phyloP scores from a whole-genome alignment of 768 basidiomycete genomes.

The Hemileccinum rubropunctum region DNA sequence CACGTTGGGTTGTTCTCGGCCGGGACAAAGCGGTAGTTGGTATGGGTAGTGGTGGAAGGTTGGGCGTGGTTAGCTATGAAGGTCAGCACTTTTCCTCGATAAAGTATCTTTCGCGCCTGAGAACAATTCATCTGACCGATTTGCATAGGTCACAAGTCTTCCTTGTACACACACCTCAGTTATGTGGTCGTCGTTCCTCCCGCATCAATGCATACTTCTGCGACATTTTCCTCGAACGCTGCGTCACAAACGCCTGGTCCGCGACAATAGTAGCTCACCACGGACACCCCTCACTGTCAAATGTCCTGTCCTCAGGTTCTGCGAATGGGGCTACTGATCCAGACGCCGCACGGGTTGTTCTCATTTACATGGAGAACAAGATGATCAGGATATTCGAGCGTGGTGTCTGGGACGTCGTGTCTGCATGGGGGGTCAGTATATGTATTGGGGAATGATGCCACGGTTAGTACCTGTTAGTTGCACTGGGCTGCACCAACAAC shows the following conservation, averaged over 20 bases:
- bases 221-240: conserved; percentile 43
- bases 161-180: conserved; percentile 72
- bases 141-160: conserved; percentile 51
- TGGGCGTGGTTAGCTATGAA: conserved; percentile 63
- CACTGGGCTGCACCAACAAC: background rate
- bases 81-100: conserved; percentile 43
- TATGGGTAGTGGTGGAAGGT: no score
- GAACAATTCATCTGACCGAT: background rate
- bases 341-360: conserved; percentile 75
- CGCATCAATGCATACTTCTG: conserved; percentile 63
- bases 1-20: conserved; percentile 78
- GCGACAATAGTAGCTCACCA: conserved; percentile 24
- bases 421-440: conserved; percentile 80
- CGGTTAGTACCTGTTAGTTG: conserved; percentile 44
- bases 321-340: conserved; percentile 40
- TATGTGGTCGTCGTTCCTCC: conserved; percentile 91
- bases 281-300: conserved; percentile 11
- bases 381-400: conserved; percentile 78
- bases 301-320: conserved; percentile 26
- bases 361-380: conserved; percentile 92
- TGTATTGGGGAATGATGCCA: conserved; percentile 74
- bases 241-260: conserved; percentile 50
- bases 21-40: conserved; percentile 70
- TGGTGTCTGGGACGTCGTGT: conserved; percentile 81
- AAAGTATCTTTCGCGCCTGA: no score